Evolutionary conservation across 2,329 filamentous ascomycete species (phyloP), one percentile per base, ranked within the genome.

Genomic region (Thielaviopsis punctulata): DNA sequence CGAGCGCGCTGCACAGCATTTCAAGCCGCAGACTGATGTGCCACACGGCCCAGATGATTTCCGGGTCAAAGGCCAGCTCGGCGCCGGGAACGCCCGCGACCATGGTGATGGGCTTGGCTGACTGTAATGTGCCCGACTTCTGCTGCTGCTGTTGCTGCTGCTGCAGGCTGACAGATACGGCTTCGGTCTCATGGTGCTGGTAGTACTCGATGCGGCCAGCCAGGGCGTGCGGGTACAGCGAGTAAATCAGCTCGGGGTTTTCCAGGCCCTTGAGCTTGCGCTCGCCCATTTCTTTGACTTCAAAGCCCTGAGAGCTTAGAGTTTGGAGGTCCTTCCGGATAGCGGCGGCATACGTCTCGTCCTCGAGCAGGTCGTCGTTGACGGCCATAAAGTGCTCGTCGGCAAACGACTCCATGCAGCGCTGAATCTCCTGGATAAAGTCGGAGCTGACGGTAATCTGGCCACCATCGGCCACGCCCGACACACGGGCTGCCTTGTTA

Each of bases 371-470:
- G 53, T 88, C 85, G 47, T 88, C 86, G 80, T 84, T 41, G 13
- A 9, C 18, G 13, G n/a, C 10, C 44, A 18, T 12, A 9, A 22
- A 19, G 5, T 10, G 27, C 15, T 39, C 15, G 7, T 49, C 23
- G 33, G 8, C 9, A 33, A 22, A 93, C 4, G 80, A 86, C 64
- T 95, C 87, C 1, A 95, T 75, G 58, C 87, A 92, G 41, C 88
- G 80, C 63, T 95, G 87, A 52, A 96, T 90, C 65, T 98, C 92
- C 12, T 85, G 86, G 62, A 98, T 94, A 67, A 96, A 96, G 65
- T 98, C 92, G 1, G 88, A 88, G 1, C 89, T 95, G 1, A 96
- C 92, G 0, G 90, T 92, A 58, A 96, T 95, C 64, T 98, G 90
- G 0, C 92, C 92, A 56, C 92, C 92, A 63, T 98, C 92, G 33